Percentiles rank a stretch among this genome's conserved stretches.
Evolutionary conservation across 1,139 yeast species (phyloP).

Genomic region (Pichia sp.): DNA sequence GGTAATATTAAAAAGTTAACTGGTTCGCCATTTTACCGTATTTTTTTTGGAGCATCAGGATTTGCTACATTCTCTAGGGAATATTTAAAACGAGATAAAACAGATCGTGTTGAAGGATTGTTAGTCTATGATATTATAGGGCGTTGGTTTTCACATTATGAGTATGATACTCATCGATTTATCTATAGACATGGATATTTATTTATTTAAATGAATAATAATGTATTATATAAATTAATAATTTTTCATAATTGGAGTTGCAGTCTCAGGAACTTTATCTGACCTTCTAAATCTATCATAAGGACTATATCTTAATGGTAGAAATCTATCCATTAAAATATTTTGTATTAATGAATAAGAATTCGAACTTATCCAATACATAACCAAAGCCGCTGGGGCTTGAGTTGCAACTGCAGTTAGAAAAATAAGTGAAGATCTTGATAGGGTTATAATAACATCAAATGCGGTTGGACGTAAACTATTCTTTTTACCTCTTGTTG

Average conservation of each 20-base stretch:
- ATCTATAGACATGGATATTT: constrained; percentile 4
- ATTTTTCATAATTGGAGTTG: constrained; percentile 20
- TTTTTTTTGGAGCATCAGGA: constrained; percentile 11
- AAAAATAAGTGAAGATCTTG: constrained; percentile 70
- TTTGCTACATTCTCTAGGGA: constrained; percentile 9
- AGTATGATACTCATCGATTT: constrained; percentile 12
- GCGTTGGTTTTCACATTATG: constrained; percentile 16
- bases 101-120: constrained; percentile 13
- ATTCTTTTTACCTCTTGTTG: constrained; percentile 29
- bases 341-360: constrained; percentile 71
- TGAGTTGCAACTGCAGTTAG: constrained; percentile 81
- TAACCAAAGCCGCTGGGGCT: constrained; percentile 73
- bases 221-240: not conserved
- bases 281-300: constrained; percentile 25
- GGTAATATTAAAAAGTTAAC: not conserved
- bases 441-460: constrained; percentile 54
- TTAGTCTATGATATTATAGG: constrained; percentile 18
- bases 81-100: constrained; percentile 6
- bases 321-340: constrained; percentile 55
- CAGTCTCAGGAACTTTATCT: constrained; percentile 12
- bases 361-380: constrained; percentile 88
- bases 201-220: too few species aligned
- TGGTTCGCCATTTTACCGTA: constrained; percentile 6
- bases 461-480: constrained; percentile 50
- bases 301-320: constrained; percentile 56